Evolutionary conservation across 768 basidiomycete genomes (phyloP).

Genomic region (Mrakia blollopis): DNA sequence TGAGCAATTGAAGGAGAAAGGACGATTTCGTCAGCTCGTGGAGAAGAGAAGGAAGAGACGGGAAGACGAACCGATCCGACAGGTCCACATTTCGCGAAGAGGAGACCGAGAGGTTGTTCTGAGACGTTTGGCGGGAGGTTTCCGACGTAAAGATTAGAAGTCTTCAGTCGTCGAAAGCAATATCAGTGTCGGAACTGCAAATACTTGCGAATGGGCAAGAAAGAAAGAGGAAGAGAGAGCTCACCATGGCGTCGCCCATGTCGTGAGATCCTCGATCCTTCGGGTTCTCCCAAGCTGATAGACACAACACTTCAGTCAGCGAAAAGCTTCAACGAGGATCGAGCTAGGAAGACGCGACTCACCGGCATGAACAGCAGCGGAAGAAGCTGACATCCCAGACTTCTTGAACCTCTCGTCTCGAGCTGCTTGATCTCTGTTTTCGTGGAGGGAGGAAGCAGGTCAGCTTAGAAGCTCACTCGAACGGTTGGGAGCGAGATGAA

Average conservation of each 20-base stretch:
- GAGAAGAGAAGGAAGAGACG: background rate
- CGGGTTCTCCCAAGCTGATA: constrained; percentile 64
- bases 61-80: constrained; percentile 68
- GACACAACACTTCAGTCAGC: background rate
- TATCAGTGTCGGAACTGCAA: background rate
- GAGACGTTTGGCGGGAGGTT: constrained; percentile 83
- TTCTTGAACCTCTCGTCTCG: constrained; percentile 70
- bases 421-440: constrained; percentile 76
- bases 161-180: constrained; percentile 49
- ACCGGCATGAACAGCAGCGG: constrained; percentile 88
- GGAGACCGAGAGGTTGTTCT: constrained; percentile 75
- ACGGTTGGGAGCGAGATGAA: background rate
- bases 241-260: constrained; percentile 76
- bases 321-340: background rate
- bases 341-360: constrained; percentile 35
- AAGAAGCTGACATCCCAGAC: constrained; percentile 49
- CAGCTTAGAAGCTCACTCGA: constrained; percentile 13
- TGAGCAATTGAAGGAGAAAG: background rate
- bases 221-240: constrained; percentile 32
- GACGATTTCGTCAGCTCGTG: too few species aligned
- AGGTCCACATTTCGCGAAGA: constrained; percentile 88
- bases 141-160: constrained; percentile 92
- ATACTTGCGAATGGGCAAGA: too few species aligned
- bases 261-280: constrained; percentile 83
- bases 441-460: background rate